Base-by-base conservation (phyloP, 1,139 yeast species). In the Scheffersomyces cryptocercus region DNA sequence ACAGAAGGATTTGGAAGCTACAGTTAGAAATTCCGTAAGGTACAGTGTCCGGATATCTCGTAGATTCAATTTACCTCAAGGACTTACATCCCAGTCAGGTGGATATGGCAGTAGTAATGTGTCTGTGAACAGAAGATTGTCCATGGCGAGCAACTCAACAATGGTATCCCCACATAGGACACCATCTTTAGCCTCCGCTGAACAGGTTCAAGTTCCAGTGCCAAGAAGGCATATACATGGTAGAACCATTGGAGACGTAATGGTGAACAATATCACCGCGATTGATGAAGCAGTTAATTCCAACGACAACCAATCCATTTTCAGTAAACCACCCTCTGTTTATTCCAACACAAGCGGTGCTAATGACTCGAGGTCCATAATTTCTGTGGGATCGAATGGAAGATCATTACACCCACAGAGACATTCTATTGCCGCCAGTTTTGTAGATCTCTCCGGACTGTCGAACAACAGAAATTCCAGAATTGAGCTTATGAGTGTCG, bases 21-120 rank as follows among this genome's bases (percentile, higher is more conserved):
- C 97, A 1, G 81, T 91, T 37, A 71, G 95, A 28, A 90, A 88
- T 59, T 88, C 97, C 6, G 90, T 88, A 16, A 71, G 95, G 46
- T 82, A 85, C 55, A 84, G 90, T 39, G 84, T 83, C 14, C 71
- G 89, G 41, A 64, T 84, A 50, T 81, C 83, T 5, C 62, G 74
- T 34, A 51, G 72, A 34, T 64, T 70, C 42, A 62, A 65, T 42
- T 40, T 63, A 24, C 64, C 76, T 14, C 52, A 65, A 29, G 33
- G 35, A 29, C 49, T 62, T 11, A 20, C 26, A 20, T 20, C 26
- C 7, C 26, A 20, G 26, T 20, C 26, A 20, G 54, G 55, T 33
- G 53, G 56, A n/a, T 44, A 53, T 14, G 52, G 47, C 26, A 59
- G 62, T 8, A 60, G 65, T 44, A 54, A 52, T 31, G 41, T 52